Conservation (phyloP, 2,329 filamentous ascomycete genomes). For the Aspergillus spinulosporus region DNA sequence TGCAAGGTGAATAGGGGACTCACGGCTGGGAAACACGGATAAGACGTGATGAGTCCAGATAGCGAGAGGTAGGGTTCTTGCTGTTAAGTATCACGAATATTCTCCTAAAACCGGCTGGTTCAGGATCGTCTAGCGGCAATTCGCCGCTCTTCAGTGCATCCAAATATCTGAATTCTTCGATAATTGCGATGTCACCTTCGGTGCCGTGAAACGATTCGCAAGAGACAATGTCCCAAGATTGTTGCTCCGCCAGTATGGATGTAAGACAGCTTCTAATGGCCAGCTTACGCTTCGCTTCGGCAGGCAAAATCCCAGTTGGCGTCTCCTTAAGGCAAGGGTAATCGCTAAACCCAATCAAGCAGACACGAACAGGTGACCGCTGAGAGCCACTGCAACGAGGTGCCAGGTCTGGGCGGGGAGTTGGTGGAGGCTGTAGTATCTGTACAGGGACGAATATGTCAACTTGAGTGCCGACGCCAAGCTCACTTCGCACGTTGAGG, state of each 20-base stretch:
- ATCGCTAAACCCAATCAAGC: slow-evolving; percentile 29
- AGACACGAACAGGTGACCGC: slow-evolving; percentile 5
- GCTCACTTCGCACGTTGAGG: slow-evolving; percentile 52
- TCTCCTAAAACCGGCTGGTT: slow-evolving; percentile 14
- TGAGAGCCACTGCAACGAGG: background rate
- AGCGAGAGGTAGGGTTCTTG: background rate
- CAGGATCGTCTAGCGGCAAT: background rate
- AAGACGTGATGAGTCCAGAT: slow-evolving; percentile 1
- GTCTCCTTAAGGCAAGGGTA: slow-evolving; percentile 29
- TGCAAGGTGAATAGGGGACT: background rate
- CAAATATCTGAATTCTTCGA: slow-evolving; percentile 24
- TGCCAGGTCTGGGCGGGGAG: background rate
- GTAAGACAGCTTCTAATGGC: slow-evolving; percentile 28
- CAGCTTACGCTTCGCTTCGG: slow-evolving; percentile 30
- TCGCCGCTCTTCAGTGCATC: slow-evolving; percentile 9
- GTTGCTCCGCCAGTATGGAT: slow-evolving; percentile 20
- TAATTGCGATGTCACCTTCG: slow-evolving; percentile 26
- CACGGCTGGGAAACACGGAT: slow-evolving; percentile 20
- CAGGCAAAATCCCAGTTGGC: slow-evolving; percentile 28
- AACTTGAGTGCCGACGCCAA: slow-evolving; percentile 25
- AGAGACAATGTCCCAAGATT: slow-evolving; percentile 24
- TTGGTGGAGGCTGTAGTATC: background rate
- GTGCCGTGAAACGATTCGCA: slow-evolving; percentile 24
- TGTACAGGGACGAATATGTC: slow-evolving; percentile 29
- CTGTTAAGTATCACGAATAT: slow-evolving; percentile 25